A percentile compares a stretch with the other conserved stretches of the same genome.
phyloP scores from a whole-genome alignment of 345 rosid species.

The Aurinia saxatilis region DNA sequence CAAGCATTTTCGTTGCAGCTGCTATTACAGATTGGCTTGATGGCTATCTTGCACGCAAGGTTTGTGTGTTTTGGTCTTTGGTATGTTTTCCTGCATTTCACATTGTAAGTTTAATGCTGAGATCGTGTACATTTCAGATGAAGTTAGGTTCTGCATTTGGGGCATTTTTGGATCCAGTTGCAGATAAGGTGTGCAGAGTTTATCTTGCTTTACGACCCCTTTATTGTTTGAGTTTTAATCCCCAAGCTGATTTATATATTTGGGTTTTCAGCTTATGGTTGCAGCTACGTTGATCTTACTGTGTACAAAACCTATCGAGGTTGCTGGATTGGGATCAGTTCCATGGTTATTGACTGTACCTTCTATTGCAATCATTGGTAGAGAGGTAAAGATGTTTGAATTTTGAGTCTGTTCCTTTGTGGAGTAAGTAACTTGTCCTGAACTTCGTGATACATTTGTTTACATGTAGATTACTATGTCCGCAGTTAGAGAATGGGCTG shows the following conservation, averaged over 20 bases:
- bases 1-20: conserved; percentile 79
- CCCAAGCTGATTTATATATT: conserved; percentile 8
- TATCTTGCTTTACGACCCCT: background rate
- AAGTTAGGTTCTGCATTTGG: conserved; percentile 78
- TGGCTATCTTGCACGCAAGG: conserved; percentile 96
- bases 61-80: background rate
- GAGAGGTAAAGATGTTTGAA: conserved; percentile 63
- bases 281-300: conserved; percentile 87
- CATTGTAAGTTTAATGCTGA: background rate
- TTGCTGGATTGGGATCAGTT: conserved; percentile 45
- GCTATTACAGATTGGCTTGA: conserved; percentile 99
- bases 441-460: background rate
- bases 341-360: conserved; percentile 91
- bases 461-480: conserved; percentile 88
- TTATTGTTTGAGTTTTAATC: no score
- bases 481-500: conserved; percentile 99
- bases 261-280: conserved; percentile 77
- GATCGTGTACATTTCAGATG: conserved; percentile 54
- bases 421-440: background rate
- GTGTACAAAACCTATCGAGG: conserved; percentile 68
- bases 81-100: background rate
- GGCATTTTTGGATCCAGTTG: conserved; percentile 98
- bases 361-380: conserved; percentile 81
- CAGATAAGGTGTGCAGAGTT: conserved; percentile 85
- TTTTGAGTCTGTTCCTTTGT: background rate